A percentile compares a stretch with the other conserved stretches of the same genome.
Evolutionary conservation across 2,329 filamentous ascomycete genomes (phyloP).

Genomic region (Periconia sp.): DNA sequence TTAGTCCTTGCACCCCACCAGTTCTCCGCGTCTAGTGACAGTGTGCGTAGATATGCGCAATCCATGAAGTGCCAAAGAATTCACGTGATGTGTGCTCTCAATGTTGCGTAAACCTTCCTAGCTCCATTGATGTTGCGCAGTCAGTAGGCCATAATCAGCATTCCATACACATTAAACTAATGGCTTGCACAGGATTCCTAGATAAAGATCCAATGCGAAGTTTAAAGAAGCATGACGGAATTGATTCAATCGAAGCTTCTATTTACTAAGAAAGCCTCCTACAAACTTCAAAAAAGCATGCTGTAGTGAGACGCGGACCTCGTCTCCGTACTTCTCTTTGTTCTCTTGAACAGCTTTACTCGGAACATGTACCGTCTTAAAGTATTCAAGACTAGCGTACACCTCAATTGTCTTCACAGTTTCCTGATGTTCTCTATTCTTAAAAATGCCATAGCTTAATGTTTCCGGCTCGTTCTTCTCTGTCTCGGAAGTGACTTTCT

Average conservation of each 20-base stretch:
- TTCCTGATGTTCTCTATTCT: slow-evolving; percentile 19
- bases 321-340: slow-evolving; percentile 17
- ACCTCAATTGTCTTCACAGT: slow-evolving; percentile 24
- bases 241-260: too few species aligned
- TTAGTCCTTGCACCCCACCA: slow-evolving; percentile 17
- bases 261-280: slow-evolving; percentile 19
- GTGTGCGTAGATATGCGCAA: not conserved
- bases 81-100: too few species aligned
- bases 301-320: slow-evolving; percentile 15
- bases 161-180: too few species aligned
- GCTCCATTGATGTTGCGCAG: too few species aligned
- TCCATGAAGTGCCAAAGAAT: too few species aligned
- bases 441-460: slow-evolving; percentile 22
- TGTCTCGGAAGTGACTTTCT: slow-evolving; percentile 20
- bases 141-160: too few species aligned
- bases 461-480: slow-evolving; percentile 26
- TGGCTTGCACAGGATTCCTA: too few species aligned
- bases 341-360: slow-evolving; percentile 26
- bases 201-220: too few species aligned
- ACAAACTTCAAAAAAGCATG: slow-evolving; percentile 17
- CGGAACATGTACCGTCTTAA: slow-evolving; percentile 28
- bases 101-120: too few species aligned
- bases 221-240: too few species aligned
- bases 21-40: slow-evolving; percentile 3
- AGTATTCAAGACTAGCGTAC: slow-evolving; percentile 24